Conservation (phyloP, 2,329 filamentous ascomycete genomes). For the Sporothrix phasma region DNA sequence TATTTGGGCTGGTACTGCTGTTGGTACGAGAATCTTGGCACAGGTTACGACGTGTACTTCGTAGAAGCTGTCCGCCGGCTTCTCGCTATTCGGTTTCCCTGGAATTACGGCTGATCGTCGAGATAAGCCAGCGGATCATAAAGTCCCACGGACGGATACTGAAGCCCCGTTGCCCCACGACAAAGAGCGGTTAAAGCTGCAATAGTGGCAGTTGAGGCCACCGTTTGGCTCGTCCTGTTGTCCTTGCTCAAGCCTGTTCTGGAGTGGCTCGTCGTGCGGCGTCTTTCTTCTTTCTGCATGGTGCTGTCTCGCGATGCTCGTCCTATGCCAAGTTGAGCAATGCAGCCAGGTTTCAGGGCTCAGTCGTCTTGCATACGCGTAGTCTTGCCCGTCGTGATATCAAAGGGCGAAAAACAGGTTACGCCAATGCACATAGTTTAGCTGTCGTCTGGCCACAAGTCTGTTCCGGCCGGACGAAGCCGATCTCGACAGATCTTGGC, state of each 20-base stretch:
- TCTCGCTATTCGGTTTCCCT: not conserved
- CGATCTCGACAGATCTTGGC: no score
- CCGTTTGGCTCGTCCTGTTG: not conserved
- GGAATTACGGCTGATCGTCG: not conserved
- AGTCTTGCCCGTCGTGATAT: not conserved
- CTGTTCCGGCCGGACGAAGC: no score
- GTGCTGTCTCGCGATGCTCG: not conserved
- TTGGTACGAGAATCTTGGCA: not conserved
- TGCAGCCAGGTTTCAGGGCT: not conserved
- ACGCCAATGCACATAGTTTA: not conserved
- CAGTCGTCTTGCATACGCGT: no score
- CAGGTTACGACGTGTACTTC: not conserved
- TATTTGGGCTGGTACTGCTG: not conserved
- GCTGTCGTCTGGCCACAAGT: no score
- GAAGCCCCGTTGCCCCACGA: not conserved
- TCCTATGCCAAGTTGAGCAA: not conserved
- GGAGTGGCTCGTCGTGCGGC: not conserved
- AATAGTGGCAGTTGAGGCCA: not conserved
- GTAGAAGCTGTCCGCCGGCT: no score
- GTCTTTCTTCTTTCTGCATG: not conserved
- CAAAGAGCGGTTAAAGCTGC: not conserved
- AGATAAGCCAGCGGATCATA: not conserved
- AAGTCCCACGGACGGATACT: no score
- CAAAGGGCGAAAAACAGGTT: not conserved
- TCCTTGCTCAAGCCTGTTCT: not conserved